Evolutionary conservation across 768 basidiomycete genomes (phyloP).

Genomic region (Baorangia bicolor): DNA sequence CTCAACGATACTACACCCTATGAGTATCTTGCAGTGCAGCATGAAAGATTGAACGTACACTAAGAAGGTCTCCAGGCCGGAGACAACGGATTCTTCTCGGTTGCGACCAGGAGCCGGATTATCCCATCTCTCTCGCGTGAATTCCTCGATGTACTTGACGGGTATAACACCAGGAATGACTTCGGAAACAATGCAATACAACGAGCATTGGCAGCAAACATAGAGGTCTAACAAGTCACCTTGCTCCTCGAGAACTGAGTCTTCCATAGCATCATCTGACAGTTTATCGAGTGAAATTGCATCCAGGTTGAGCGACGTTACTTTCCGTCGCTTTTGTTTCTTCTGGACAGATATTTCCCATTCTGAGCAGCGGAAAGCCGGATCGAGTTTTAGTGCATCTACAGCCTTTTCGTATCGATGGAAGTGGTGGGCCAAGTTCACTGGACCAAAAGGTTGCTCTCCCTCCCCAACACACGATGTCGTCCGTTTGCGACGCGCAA

Average conservation of each 20-base stretch:
- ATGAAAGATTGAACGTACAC: constrained; percentile 44
- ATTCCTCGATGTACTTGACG: constrained; percentile 57
- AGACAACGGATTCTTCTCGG: constrained; percentile 52
- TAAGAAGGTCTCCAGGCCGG: constrained; percentile 64
- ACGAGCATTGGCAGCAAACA: constrained; percentile 81
- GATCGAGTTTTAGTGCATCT: constrained; percentile 64
- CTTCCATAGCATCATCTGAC: constrained; percentile 34
- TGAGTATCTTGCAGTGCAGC: background rate
- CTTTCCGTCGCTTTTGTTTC: constrained; percentile 56
- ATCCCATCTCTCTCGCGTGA: constrained; percentile 56
- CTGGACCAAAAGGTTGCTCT: constrained; percentile 43
- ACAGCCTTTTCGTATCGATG: constrained; percentile 72
- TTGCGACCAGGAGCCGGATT: constrained; percentile 58
- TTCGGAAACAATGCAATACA: constrained; percentile 68
- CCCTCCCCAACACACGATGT: constrained; percentile 53
- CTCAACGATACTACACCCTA: constrained; percentile 57
- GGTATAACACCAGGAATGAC: constrained; percentile 75
- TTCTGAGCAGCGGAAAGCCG: constrained; percentile 55
- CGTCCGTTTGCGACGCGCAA: constrained; percentile 45
- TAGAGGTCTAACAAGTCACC: constrained; percentile 72
- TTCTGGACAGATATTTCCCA: constrained; percentile 55
- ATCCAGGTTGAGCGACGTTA: constrained; percentile 40
- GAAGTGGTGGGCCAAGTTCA: constrained; percentile 77
- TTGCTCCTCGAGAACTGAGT: constrained; percentile 34
- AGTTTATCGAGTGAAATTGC: constrained; percentile 20